Conservation (phyloP, 2,329 filamentous ascomycete genomes). For the Cytospora chrysosperma region DNA sequence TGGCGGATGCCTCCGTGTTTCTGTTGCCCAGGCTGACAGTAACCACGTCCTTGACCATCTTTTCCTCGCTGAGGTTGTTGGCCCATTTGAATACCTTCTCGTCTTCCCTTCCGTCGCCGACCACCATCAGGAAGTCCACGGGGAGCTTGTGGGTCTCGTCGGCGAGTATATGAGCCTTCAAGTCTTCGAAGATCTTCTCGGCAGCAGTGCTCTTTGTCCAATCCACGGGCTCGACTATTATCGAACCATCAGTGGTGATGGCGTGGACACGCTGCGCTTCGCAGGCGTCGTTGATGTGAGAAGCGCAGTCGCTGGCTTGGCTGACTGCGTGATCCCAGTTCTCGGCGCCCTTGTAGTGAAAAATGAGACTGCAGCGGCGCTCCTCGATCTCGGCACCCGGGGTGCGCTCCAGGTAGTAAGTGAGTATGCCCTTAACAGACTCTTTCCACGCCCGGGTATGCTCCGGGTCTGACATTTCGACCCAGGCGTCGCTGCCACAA, state of each 20-base stretch:
- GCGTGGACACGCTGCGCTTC: conserved; percentile 81
- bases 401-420: conserved; percentile 86
- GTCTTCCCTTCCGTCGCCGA: conserved; percentile 89
- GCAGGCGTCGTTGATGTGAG: conserved; percentile 93
- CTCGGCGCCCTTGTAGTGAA: conserved; percentile 82
- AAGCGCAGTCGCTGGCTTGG: conserved; percentile 85
- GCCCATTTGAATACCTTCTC: conserved; percentile 95
- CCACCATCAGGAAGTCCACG: conserved; percentile 84
- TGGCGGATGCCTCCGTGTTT: conserved; percentile 84
- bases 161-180: conserved; percentile 42
- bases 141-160: conserved; percentile 38
- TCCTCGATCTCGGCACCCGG: conserved; percentile 87
- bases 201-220: conserved; percentile 88
- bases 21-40: conserved; percentile 85
- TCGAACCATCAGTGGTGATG: conserved; percentile 73
- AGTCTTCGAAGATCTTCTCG: conserved; percentile 65
- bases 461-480: conserved; percentile 69
- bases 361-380: conserved; percentile 86
- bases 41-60: conserved; percentile 65
- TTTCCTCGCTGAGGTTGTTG: conserved; percentile 65
- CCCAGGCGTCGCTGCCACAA: conserved; percentile 68
- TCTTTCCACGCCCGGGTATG: conserved; percentile 78
- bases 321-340: conserved; percentile 73
- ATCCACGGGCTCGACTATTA: conserved; percentile 81
- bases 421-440: conserved; percentile 77